Base-by-base conservation (phyloP, 345 rosid genomes). In the Trapa incisa region DNA sequence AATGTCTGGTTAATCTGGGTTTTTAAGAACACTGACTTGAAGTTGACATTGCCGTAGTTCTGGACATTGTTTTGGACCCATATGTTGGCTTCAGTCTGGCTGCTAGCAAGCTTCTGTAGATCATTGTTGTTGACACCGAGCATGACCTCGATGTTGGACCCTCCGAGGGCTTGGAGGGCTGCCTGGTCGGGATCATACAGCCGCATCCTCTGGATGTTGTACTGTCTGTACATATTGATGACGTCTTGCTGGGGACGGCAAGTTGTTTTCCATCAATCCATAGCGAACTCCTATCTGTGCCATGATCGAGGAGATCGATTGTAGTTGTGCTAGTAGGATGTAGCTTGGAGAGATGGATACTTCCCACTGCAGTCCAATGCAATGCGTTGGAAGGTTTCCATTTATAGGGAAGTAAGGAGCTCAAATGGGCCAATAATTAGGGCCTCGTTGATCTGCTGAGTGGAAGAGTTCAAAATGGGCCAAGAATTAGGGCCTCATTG, bases 201-300 rank as follows among this genome's bases (percentile, higher is more conserved):
- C 1, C 90, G 67, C 84, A 84, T 84, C 63, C 89, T 69, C 2
- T 37, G 64, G 54, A 89, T 80, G 79, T 75, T 80, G 32, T 71
- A 65, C 37, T 83, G 77, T 14, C 61, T 78, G 81, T 22, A 90
- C n/a, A 90, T 83, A 4, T 68, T 75, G 64, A 88, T 72, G 1
- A 81, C 86, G 50, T 83, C 86, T 14, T 74, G 37, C 8, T 75
- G 61, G 65, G 41, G 85, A 54, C 47, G 92, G 90, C 2, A 87
- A 47, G 74, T 82, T 77, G 72, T 86, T 64, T 9, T 89, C 90
- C 0, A 5, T 2, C 83, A 71, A 82, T 42, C 94, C 94, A 65
- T 90, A 87, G 67, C 92, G 86, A 45, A 86, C 88, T 60, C 94
- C 94, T 38, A 82, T 75, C 65, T 87, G 86, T 33, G 63, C 63